Base-by-base conservation (phyloP, 306 rosid genomes). In the Notholithocarpus densiflorus region DNA sequence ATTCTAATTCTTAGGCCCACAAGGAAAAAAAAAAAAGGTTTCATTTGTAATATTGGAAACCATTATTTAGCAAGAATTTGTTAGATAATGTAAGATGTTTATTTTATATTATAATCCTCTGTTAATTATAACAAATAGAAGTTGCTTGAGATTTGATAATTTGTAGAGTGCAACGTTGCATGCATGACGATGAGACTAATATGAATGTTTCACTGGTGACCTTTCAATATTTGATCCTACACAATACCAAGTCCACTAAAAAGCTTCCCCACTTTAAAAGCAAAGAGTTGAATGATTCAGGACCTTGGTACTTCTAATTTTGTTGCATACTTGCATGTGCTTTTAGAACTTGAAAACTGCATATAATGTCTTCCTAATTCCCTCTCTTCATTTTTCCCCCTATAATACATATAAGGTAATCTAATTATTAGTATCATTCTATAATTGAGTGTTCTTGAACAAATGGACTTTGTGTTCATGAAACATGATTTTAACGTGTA, bases 31-130 rank as follows among this genome's bases (percentile, higher is more conserved):
- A 37, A 81, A 76, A 84, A 56, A 56, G 81, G 81, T 72, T 68
- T 78, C 61, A 81, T 81, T 86, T 81, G 83, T 81, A 75, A 71
- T 72, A 31, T 76, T 70, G 71, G 84, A 74, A 76, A 68, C 75
- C 79, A 74, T 32, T 64, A 64, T 78, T 69, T 37, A 61, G 78
- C 56, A 20, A 15, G 56, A 80, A 57, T 31, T 32, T 69, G 53
- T 53, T 77, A 48, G 53, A 74, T 59, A 73, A 15, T 77, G 32
- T 81, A 20, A 48, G 53, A 48, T 48, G 62, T 75, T 72, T 64
- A 55, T 75, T 26, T 80, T 43, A 48, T 74, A 37, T 10, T 51
- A 14, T 12, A 55, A 56, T n/a, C 23, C 34, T 19, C 56, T 69
- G 8, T 21, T 26, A 68, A 52, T 56, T 68, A 53, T 29, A 32